Base-by-base conservation (phyloP, 352 stramenopile genomes). In the Globisporangium acanthophoron region DNA sequence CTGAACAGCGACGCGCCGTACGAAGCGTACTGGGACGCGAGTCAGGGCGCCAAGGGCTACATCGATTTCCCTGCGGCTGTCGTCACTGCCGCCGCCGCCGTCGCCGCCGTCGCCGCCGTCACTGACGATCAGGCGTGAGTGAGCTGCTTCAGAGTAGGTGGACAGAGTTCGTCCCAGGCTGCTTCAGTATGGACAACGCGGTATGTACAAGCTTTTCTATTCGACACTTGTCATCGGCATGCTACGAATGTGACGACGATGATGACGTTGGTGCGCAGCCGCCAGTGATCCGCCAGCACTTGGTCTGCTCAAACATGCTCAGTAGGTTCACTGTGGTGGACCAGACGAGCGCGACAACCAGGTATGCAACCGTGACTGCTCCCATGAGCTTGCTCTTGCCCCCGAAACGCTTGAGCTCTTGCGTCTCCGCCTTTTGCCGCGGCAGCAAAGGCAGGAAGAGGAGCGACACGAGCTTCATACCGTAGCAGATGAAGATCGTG, bases 251-350 rank as follows among this genome's bases (percentile, higher is more conserved):
- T 46, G 40, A 46, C 9, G 40, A 21, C 50, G 50, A 46, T 20
- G 40, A 7, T 16, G 33, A 39, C 33, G 33, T 12, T 12, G 67
- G 69, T n/a, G 66, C 70, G 33, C 74, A 87, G 3, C 80, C 82
- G 43, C 82, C 82, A 0, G 73, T 82, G 61, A 92, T 77, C 16
- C 65, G 62, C 70, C 74, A 84, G 70, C 81, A 92, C 56, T 78
- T 65, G 29, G 77, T 92, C n/a, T 40, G 53, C 3, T 69, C 61
- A 49, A 75, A 69, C 65, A 90, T 87, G 45, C 69, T 80, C 43
- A 92, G 29, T 9, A 86, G 44, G 52, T 84, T 81, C 33, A 79
- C 68, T 18, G 66, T 57, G 33, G 67, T 79, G 27, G 73, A 66
- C 72, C 74, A 85, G 18, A 61, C 37, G 18, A 80, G 46, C 3